These are phyloP conservation scores for Penicillium sp. DNA, from an alignment of 2,329 filamentous ascomycete genomes.

Conservation along the genomic window DNA sequence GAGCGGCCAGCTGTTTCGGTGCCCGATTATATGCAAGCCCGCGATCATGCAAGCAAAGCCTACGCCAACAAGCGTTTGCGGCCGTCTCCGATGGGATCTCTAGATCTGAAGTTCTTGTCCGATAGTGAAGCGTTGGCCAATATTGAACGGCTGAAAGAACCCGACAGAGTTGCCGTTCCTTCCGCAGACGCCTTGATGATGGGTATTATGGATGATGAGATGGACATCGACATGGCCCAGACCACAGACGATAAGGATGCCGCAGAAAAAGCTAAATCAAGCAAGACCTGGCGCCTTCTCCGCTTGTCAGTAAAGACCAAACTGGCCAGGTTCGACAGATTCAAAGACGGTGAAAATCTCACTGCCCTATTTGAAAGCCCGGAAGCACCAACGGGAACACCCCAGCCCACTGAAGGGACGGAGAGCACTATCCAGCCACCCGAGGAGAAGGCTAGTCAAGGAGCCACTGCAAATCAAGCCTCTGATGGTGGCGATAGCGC, in stretches of 20 bases:
- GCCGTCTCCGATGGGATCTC: constrained; percentile 68
- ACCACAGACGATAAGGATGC: constrained; percentile 63
- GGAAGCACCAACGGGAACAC: constrained; percentile 19
- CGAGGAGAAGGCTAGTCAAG: constrained; percentile 1
- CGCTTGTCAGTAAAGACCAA: constrained; percentile 75
- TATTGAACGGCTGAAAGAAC: constrained; percentile 70
- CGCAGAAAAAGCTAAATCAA: constrained; percentile 73
- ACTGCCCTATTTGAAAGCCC: constrained; percentile 52
- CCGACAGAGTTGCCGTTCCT: constrained; percentile 68
- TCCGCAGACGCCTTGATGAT: constrained; percentile 70
- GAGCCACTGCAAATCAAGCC: background rate
- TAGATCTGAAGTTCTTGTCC: constrained; percentile 77
- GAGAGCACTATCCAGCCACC: constrained; percentile 6
- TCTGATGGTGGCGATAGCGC: constrained; percentile 3
- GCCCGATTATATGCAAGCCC: constrained; percentile 70
- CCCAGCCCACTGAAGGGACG: constrained; percentile 13
- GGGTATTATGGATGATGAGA: constrained; percentile 76
- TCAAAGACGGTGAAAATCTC: constrained; percentile 77
- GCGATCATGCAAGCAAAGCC: constrained; percentile 65
- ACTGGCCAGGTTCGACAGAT: constrained; percentile 79
- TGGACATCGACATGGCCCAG: constrained; percentile 82
- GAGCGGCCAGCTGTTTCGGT: constrained; percentile 72
- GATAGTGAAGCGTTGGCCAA: constrained; percentile 65
- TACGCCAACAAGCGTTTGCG: constrained; percentile 73
- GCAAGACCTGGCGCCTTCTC: constrained; percentile 87